phyloP scores from a whole-genome alignment of 805 yeast species.

The fission yeast (Schizosaccharomyces pombe) region DNA sequence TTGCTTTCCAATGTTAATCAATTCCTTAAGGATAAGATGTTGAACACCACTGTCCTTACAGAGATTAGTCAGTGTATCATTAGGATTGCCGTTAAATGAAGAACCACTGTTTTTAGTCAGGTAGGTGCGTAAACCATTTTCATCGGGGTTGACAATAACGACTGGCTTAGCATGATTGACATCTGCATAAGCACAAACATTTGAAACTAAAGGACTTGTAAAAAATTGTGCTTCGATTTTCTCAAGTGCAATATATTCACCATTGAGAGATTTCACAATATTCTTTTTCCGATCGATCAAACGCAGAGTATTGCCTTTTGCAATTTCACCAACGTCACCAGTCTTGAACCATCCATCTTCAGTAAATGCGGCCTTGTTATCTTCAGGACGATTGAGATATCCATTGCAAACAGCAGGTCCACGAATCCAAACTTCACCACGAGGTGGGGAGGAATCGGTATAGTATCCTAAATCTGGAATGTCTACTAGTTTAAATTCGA shows the following conservation, averaged over 20 bases:
- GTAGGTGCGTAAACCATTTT: slow-evolving; percentile 34
- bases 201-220: slow-evolving; percentile 49
- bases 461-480: slow-evolving; percentile 77
- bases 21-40: slow-evolving; percentile 29
- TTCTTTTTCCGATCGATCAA: slow-evolving; percentile 89
- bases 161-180: slow-evolving; percentile 68
- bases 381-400: slow-evolving; percentile 63
- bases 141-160: slow-evolving; percentile 71
- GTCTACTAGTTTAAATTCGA: slow-evolving; percentile 74
- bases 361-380: slow-evolving; percentile 52
- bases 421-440: slow-evolving; percentile 71
- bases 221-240: slow-evolving; percentile 79
- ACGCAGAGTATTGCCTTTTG: slow-evolving; percentile 49
- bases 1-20: slow-evolving; percentile 51
- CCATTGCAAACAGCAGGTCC: slow-evolving; percentile 55
- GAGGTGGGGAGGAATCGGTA: slow-evolving; percentile 69
- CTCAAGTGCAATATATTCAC: slow-evolving; percentile 94
- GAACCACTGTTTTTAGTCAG: slow-evolving; percentile 32
- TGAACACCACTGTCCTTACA: slow-evolving; percentile 34
- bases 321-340: slow-evolving; percentile 94
- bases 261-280: slow-evolving; percentile 81
- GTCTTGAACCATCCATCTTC: slow-evolving; percentile 88
- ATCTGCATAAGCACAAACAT: slow-evolving; percentile 87
- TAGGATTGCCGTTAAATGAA: slow-evolving; percentile 12
- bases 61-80: slow-evolving; percentile 21